A percentile compares a stretch with the other conserved stretches of the same genome.
These are phyloP conservation scores for Dactylellina parvicollis DNA, from an alignment of 2,329 filamentous ascomycete genomes.

Conservation along the genomic window DNA sequence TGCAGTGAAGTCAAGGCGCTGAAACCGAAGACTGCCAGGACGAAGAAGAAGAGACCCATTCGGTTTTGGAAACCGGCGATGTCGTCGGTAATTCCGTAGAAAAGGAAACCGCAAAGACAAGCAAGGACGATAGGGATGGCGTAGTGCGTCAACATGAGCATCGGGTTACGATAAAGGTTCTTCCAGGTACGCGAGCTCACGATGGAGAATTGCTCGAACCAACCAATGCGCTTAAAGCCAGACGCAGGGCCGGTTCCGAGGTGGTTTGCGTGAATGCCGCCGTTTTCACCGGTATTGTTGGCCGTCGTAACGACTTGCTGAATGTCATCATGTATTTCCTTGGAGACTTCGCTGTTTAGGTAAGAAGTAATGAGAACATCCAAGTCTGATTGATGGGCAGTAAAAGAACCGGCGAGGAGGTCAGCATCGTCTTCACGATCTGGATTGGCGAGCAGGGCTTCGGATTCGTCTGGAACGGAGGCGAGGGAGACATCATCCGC, in stretches of 20 bases:
- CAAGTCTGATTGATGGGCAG: constrained; percentile 76
- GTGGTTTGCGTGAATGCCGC: constrained; percentile 62
- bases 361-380: constrained; percentile 83
- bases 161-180: constrained; percentile 95
- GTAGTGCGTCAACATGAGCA: constrained; percentile 98
- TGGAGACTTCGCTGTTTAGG: constrained; percentile 78
- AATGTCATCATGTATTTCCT: constrained; percentile 80
- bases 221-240: constrained; percentile 83
- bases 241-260: constrained; percentile 71
- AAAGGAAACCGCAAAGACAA: constrained; percentile 85
- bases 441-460: constrained; percentile 41
- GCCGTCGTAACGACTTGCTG: constrained; percentile 73
- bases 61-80: constrained; percentile 98
- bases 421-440: constrained; percentile 64
- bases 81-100: constrained; percentile 95
- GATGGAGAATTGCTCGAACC: constrained; percentile 84
- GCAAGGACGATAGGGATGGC: constrained; percentile 94
- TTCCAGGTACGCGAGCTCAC: constrained; percentile 92
- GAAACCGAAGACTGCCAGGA: constrained; percentile 94
- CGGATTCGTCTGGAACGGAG: constrained; percentile 61
- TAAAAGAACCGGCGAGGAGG: constrained; percentile 63
- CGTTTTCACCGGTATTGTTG: constrained; percentile 70
- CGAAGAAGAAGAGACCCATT: constrained; percentile 95
- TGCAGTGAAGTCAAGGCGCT: constrained; percentile 92
- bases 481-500: constrained; percentile 69